Conservation (phyloP, 768 basidiomycete genomes). For the Lactifluus piperatus region DNA sequence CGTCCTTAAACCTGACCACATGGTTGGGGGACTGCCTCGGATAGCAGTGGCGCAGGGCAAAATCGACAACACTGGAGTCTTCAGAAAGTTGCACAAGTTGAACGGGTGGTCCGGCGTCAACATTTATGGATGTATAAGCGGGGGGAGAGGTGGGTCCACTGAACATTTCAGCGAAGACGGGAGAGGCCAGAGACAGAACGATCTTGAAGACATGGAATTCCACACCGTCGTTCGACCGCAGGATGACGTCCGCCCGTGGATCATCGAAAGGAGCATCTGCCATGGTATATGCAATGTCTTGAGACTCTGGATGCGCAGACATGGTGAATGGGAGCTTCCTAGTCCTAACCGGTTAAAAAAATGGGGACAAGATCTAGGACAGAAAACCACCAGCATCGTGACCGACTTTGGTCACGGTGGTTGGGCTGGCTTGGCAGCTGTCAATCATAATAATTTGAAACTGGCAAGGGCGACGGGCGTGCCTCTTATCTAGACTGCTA, state of each 20-base stretch:
- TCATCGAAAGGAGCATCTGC: constrained; percentile 13
- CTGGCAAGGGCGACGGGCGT: no score
- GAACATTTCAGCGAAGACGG: constrained; percentile 11
- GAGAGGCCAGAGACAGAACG: constrained; percentile 10
- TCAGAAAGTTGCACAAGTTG: constrained; percentile 3
- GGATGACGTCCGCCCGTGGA: neutral
- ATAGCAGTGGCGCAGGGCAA: constrained; percentile 12
- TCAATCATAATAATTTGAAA: no score
- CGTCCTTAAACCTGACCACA: neutral
- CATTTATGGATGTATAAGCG: neutral
- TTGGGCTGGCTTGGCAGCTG: no score
- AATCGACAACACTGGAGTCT: constrained; percentile 1
- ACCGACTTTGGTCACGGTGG: no score
- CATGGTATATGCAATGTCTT: no score
- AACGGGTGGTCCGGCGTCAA: no score
- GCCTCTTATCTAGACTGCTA: no score
- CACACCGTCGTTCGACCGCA: constrained; percentile 4
- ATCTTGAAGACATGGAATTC: constrained; percentile 12
- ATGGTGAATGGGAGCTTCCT: no score
- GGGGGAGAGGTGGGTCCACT: neutral
- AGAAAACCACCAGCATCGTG: no score
- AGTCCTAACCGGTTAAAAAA: no score
- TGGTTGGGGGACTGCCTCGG: neutral
- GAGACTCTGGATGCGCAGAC: no score
- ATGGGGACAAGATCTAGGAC: no score